These are phyloP conservation scores for Globisporangium nunn DNA, from an alignment of 352 stramenopile genomes.

Conservation along the genomic window DNA sequence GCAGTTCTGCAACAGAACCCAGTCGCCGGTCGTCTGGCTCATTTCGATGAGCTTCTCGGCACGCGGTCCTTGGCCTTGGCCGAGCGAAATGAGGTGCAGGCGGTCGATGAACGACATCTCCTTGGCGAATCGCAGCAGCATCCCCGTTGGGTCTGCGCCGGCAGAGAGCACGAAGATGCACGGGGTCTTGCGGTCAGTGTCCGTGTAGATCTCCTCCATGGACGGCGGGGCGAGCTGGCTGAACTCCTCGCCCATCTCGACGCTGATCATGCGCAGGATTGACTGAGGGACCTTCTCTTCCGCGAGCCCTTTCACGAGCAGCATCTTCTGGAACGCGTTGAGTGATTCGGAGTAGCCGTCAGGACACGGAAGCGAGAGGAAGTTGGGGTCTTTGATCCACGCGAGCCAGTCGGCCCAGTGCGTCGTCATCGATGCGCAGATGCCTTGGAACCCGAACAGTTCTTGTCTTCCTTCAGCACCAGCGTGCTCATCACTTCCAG, in stretches of 20 bases:
- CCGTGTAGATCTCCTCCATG: constrained; percentile 93
- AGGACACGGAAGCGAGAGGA: constrained; percentile 38
- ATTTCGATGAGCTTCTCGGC: constrained; percentile 88
- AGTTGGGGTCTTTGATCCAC: constrained; percentile 45
- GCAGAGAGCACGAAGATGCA: constrained; percentile 93
- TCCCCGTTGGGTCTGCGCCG: constrained; percentile 88
- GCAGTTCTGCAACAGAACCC: constrained; percentile 93
- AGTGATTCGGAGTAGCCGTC: constrained; percentile 32
- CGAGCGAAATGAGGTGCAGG: constrained; percentile 89
- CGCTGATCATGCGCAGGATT: constrained; percentile 81
- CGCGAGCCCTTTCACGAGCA: constrained; percentile 69
- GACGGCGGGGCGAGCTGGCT: constrained; percentile 70
- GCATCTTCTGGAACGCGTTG: constrained; percentile 66
- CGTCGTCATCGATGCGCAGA: constrained; percentile 56
- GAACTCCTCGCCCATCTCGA: constrained; percentile 84
- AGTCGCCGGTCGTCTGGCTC: constrained; percentile 81
- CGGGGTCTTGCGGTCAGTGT: constrained; percentile 88
- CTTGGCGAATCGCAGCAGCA: constrained; percentile 91
- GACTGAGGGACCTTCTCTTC: constrained; percentile 89
- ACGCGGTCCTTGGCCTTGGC: constrained; percentile 88
- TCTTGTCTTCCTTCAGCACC: constrained; percentile 12
- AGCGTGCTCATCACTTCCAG: neutral
- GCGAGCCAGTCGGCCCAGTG: constrained; percentile 50
- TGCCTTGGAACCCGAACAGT: constrained; percentile 39
- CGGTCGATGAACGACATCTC: constrained; percentile 84